Evolutionary conservation across 176 grass and related monocot species (phyloP), one percentile per base, ranked within the genome.

Genomic region (Thalia dealbata): DNA sequence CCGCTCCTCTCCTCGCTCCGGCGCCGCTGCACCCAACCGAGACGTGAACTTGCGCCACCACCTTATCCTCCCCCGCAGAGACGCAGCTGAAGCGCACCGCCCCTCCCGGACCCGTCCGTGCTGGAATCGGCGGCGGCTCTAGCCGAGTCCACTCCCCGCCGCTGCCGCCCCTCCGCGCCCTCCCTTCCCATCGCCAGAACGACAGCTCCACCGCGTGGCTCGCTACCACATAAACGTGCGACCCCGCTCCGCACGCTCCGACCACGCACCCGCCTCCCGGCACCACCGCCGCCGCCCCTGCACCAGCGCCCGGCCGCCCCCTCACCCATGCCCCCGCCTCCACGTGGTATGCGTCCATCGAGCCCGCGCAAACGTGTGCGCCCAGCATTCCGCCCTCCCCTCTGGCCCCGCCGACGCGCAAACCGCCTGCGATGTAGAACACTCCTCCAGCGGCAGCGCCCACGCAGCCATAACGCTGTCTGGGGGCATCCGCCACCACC

Each of bases 121-220:
- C 76, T 14, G 84, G 82, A 71, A 89, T 73, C 21, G 89, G 84
- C 50, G 84, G 92, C 55, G 89, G 75, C 64, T 86, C 79, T 10
- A 96, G 72, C 59, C 84, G 61, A 6, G 84, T 78, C 92, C 92
- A 96, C 30, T 80, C 87, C 9, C 74, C 61, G 0, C 23, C 70
- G 27, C 77, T 62, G 26, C 77, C 68, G 35, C 78, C 72, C 1
- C 32, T 69, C 8, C 66, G 50, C 6, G 35, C 66, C 14, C 74
- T 61, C 22, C 72, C 85, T 27, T 75, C 75, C 84, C 82, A 86
- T 45, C 86, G 72, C 92, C 92, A 96, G 77, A 96, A 92, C 28
- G 89, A 92, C 60, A 96, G 72, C 70, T 88, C 89, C 29, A 88
- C 79, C 3, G 92, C 82, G 82, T 96, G 92, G 78, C 92, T 92